Base-by-base conservation (phyloP, 1,284 basidiomycete species). In the Porodaedalea pini region DNA sequence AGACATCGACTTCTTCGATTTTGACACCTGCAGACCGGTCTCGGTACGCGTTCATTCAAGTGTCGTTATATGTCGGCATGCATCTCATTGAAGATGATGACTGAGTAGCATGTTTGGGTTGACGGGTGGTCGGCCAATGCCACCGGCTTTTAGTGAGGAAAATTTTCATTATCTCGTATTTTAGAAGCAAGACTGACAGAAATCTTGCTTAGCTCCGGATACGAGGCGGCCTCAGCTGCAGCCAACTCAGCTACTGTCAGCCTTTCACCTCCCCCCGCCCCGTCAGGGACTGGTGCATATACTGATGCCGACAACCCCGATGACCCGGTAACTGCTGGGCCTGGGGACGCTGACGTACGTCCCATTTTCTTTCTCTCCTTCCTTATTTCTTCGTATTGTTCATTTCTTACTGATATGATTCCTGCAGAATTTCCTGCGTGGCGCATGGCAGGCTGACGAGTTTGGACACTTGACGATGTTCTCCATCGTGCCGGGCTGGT, bases 1-100 rank as follows among this genome's bases (percentile, higher is more conserved):
- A 2, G 49, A 57, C 39, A 40, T 57, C 10, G 55, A 57, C 36
- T 57, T 57, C 48, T 29, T 57, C 32, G 55, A 57, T 27, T 44
- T 57, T 37, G 47, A 31, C 23, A 57, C 48, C 11, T 57, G 55
- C 23, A 48, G 43, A 10, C 17, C 37, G 10, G 55, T 57, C 21
- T 17, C 55, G 8, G 55, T 57, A 51, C 5, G 39, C 23, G 17
- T 29, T 13, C 2, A 23, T 8, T n/a, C 23, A 6, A 8, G 4
- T 23, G 2, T 29, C 4, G 27, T 17, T 51, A 7, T 8, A 25
- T 15, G 5, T n/a, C 43, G 6, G 15, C 10, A 36, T 47, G 7
- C 29, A 3, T 11, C 17, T n/a, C 47, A 8, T 17, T 19, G 10
- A 21, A 5, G 45, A 19, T 25, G 6, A 21, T 21, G 10, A 50